A percentile compares a stretch with the other conserved stretches of the same genome.
phyloP scores from a whole-genome alignment of 2,329 filamentous ascomycete genomes.

The Beauveria sp. region DNA sequence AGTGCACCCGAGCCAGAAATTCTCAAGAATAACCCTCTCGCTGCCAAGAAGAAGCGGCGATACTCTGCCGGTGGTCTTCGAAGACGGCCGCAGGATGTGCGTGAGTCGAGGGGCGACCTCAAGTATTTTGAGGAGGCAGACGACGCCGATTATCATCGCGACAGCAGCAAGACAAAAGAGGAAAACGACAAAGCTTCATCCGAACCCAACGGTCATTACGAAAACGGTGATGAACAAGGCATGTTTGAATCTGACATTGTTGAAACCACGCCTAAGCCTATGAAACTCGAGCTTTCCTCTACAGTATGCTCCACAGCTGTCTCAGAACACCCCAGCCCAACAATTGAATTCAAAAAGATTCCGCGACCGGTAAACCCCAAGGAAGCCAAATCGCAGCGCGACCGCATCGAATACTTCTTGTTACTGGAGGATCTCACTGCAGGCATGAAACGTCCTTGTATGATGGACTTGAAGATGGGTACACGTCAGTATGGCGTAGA shows the following conservation, averaged over 20 bases:
- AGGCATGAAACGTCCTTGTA: constrained; percentile 93
- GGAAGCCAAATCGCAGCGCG: constrained; percentile 58
- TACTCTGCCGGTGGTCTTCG: constrained; percentile 84
- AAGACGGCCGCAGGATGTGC: constrained; percentile 64
- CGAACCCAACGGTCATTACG: not conserved
- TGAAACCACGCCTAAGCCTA: not conserved
- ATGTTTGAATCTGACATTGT: constrained; percentile 10
- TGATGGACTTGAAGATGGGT: constrained; percentile 97
- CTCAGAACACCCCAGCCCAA: constrained; percentile 31
- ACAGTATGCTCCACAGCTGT: constrained; percentile 22
- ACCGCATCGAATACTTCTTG: constrained; percentile 84
- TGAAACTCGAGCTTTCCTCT: constrained; percentile 21
- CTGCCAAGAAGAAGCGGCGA: constrained; percentile 53
- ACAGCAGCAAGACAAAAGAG: not conserved
- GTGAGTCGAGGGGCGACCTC: constrained; percentile 64
- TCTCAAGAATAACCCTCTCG: constrained; percentile 32
- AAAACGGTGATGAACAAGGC: constrained; percentile 52
- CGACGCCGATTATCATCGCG: constrained; percentile 54
- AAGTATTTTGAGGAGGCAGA: constrained; percentile 88
- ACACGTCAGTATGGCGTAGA: constrained; percentile 95
- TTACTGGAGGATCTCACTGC: constrained; percentile 91
- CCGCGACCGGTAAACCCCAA: constrained; percentile 66
- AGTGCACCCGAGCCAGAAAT: constrained; percentile 58
- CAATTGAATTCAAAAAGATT: constrained; percentile 32
- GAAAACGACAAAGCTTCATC: not conserved